Percentiles rank a stretch among this genome's conserved stretches.
phyloP scores from a whole-genome alignment of 352 stramenopile genomes.

The Phytophthora meadii region DNA sequence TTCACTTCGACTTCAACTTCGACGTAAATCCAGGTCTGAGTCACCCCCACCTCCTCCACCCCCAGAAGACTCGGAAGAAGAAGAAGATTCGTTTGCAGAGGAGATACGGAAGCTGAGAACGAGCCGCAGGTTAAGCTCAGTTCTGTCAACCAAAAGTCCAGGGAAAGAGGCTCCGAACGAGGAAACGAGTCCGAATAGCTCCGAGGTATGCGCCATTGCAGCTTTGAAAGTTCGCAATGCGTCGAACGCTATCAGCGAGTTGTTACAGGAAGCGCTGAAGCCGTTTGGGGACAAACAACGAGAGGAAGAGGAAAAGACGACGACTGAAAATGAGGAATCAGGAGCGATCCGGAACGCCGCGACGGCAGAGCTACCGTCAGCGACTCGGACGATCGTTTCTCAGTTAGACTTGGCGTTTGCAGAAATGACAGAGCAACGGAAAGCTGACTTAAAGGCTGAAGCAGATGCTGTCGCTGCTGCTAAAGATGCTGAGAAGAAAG shows the following conservation, averaged over 20 bases:
- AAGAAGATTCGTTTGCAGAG: conserved; percentile 61
- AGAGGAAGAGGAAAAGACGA: conserved; percentile 44
- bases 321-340: conserved; percentile 11
- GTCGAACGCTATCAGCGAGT: conserved; percentile 52
- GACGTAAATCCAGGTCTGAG: conserved; percentile 7
- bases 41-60: conserved; percentile 28
- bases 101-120: conserved; percentile 45
- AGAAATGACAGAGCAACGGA: conserved; percentile 39
- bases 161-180: conserved; percentile 24
- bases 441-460: conserved; percentile 45
- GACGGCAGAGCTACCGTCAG: conserved; percentile 30
- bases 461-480: conserved; percentile 29
- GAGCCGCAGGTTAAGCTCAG: conserved; percentile 17
- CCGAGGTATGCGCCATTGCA: conserved; percentile 4
- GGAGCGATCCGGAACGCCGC: conserved; percentile 20
- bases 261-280: conserved; percentile 53
- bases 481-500: conserved; percentile 49
- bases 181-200: conserved; percentile 4
- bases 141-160: conserved; percentile 14
- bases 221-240: conserved; percentile 41
- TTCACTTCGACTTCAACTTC: conserved; percentile 16
- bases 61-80: conserved; percentile 21
- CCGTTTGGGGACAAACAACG: conserved; percentile 53
- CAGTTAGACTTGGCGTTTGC: conserved; percentile 52
- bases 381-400: conserved; percentile 51